Evolutionary conservation across 306 rosid species (phyloP).

Genomic region (Quercus berberidifolia): DNA sequence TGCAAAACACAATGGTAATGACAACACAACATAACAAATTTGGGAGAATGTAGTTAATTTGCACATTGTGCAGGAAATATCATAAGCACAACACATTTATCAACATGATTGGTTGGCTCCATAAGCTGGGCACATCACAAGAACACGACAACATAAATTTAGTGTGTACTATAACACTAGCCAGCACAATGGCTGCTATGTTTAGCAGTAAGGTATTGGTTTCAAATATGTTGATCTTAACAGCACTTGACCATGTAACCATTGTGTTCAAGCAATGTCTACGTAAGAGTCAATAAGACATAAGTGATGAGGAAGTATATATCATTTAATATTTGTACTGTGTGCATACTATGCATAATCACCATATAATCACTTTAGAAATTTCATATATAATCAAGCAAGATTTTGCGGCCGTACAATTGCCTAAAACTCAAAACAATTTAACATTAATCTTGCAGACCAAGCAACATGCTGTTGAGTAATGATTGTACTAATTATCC

Average conservation of each 20-base stretch:
- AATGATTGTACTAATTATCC: not conserved
- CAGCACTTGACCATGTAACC: not conserved
- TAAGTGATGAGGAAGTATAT: not conserved
- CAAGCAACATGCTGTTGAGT: not conserved
- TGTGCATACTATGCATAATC: not conserved
- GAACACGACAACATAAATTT: not conserved
- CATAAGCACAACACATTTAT: not conserved
- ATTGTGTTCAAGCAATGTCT: not conserved
- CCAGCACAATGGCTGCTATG: not conserved
- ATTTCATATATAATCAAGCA: not conserved
- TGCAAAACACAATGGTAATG: too few species aligned
- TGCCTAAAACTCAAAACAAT: not conserved
- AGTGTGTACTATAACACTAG: not conserved
- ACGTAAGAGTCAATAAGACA: not conserved
- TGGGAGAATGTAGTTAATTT: not conserved
- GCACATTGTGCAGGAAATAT: not conserved
- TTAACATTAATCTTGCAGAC: not conserved
- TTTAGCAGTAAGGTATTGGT: not conserved
- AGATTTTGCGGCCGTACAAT: not conserved
- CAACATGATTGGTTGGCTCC: not conserved
- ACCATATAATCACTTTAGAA: not conserved
- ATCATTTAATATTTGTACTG: not conserved
- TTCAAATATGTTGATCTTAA: not conserved
- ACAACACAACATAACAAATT: not conserved
- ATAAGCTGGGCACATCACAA: not conserved